These are phyloP conservation scores for Phialocephala subalpina DNA, from an alignment of 2,329 filamentous ascomycete species.

Conservation along the genomic window DNA sequence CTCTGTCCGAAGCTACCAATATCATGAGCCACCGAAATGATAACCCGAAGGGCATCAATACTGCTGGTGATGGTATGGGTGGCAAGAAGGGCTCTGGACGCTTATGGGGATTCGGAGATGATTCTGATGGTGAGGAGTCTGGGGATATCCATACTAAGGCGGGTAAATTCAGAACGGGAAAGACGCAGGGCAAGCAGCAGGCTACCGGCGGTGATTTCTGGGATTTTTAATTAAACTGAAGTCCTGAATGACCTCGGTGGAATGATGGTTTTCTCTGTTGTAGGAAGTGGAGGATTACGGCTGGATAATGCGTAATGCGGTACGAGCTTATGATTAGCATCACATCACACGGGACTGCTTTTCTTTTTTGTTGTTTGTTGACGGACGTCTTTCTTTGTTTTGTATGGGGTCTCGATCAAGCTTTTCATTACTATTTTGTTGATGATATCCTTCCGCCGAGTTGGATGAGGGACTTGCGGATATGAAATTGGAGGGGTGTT, in stretches of 20 bases:
- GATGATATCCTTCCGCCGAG: neutral
- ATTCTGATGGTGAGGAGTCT: conserved; percentile 53
- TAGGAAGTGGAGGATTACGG: conserved; percentile 24
- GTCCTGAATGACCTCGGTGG: neutral
- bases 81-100: conserved; percentile 40
- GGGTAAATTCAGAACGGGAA: conserved; percentile 39
- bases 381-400: conserved; percentile 10
- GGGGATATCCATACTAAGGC: conserved; percentile 35
- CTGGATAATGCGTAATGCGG: conserved; percentile 34
- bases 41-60: conserved; percentile 39
- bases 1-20: conserved; percentile 57
- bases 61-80: conserved; percentile 40
- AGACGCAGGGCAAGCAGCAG: conserved; percentile 37
- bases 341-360: conserved; percentile 15
- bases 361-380: conserved; percentile 7
- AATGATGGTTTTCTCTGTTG: neutral
- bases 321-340: conserved; percentile 33
- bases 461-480: conserved; percentile 1
- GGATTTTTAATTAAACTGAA: conserved; percentile 43
- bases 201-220: conserved; percentile 46
- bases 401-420: neutral
- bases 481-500: neutral
- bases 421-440: neutral
- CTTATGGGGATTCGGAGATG: conserved; percentile 65
- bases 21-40: conserved; percentile 30